These are phyloP conservation scores for Paragyromitra xinjiangensis DNA, from an alignment of 495 filamentous ascomycete genomes.

Conservation along the genomic window DNA sequence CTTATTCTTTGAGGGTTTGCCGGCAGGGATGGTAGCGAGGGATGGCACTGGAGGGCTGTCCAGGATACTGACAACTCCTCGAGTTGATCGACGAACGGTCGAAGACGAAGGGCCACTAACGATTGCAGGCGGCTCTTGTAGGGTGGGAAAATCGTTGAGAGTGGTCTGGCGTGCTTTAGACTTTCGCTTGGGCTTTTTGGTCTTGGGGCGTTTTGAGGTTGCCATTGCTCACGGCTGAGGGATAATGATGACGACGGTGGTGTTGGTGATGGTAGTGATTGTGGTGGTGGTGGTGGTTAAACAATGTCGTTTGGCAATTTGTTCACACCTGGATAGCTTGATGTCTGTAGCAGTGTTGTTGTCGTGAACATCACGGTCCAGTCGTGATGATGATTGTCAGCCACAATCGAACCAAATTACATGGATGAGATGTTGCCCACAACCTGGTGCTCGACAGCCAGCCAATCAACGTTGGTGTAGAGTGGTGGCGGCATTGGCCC, in stretches of 20 bases:
- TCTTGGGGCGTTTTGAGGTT: conserved; percentile 21
- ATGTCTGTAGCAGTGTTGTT: background rate
- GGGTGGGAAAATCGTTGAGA: conserved; percentile 34
- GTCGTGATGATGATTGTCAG: conserved; percentile 8
- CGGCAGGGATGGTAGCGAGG: conserved; percentile 7
- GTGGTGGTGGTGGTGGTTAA: background rate
- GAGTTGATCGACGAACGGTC: conserved; percentile 20
- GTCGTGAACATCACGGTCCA: background rate
- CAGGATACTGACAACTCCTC: background rate
- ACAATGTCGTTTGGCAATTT: no score
- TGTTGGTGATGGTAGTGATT: background rate
- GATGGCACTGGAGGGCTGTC: background rate
- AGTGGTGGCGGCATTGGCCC: background rate
- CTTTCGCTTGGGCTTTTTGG: conserved; percentile 31
- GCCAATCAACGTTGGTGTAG: background rate
- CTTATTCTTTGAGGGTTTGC: background rate
- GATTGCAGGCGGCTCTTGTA: conserved; percentile 9
- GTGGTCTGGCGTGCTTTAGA: conserved; percentile 49
- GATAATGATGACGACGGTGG: background rate
- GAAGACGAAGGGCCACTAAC: background rate
- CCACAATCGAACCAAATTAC: conserved; percentile 2
- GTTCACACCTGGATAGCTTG: background rate
- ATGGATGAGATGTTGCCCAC: background rate
- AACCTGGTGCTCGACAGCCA: background rate
- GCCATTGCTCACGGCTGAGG: conserved; percentile 14